Evolutionary conservation across 108 stramenopile genomes (phyloP).

Genomic region (Skeletonema marinoi): DNA sequence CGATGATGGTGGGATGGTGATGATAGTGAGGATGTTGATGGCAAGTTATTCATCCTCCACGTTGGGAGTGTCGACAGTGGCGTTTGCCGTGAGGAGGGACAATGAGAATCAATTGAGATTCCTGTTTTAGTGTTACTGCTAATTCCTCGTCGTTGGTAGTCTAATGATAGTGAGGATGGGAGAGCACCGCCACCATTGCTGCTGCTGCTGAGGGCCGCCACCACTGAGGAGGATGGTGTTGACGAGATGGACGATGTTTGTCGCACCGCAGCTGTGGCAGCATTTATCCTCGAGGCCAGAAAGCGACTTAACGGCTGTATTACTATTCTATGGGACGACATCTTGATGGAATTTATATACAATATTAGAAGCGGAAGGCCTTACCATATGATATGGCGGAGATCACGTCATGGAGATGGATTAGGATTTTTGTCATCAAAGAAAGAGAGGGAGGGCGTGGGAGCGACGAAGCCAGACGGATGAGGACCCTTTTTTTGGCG

Average conservation of each 20-base stretch:
- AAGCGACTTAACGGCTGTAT: not conserved
- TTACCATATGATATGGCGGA: no score
- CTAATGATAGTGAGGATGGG: not conserved
- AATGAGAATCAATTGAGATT: not conserved
- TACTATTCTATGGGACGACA: not conserved
- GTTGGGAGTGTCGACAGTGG: not conserved
- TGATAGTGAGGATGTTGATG: not conserved
- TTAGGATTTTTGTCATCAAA: no score
- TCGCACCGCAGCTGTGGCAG: not conserved
- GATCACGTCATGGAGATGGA: no score
- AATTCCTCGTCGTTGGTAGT: not conserved
- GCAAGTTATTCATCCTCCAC: not conserved
- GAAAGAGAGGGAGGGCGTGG: no score
- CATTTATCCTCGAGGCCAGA: not conserved
- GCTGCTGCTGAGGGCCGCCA: not conserved
- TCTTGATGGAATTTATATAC: no score
- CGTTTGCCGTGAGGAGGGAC: not conserved
- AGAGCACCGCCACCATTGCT: not conserved
- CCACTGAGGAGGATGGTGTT: not conserved
- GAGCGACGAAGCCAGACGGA: no score
- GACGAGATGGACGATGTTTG: not conserved
- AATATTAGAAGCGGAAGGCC: no score
- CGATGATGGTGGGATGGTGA: not conserved
- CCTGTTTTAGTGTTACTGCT: not conserved
- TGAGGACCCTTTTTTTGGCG: no score